Percentiles rank a stretch among this genome's conserved stretches.
These are phyloP conservation scores for Aspergillus asperescens DNA, from an alignment of 495 filamentous ascomycete species.

Conservation along the genomic window DNA sequence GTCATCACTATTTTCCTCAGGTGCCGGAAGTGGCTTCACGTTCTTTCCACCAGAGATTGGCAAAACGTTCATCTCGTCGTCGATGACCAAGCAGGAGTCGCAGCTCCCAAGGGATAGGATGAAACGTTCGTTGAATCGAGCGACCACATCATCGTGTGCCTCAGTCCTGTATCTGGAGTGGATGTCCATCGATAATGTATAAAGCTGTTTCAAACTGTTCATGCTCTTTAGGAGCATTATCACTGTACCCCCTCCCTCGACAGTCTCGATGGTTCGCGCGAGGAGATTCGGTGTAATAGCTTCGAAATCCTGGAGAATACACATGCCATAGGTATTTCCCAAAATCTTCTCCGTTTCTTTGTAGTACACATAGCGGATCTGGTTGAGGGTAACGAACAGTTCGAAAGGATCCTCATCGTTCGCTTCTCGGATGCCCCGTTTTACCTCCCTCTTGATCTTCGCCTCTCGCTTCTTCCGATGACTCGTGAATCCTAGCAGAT, in stretches of 20 bases:
- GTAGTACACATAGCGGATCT: slow-evolving; percentile 99
- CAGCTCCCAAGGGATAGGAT: slow-evolving; percentile 92
- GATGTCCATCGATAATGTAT: slow-evolving; percentile 96
- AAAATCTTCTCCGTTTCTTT: slow-evolving; percentile 99
- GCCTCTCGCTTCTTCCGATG: slow-evolving; percentile 96
- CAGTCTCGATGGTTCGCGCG: slow-evolving; percentile 92
- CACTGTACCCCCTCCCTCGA: slow-evolving; percentile 92
- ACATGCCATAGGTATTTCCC: slow-evolving; percentile 98
- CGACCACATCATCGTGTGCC: slow-evolving; percentile 90
- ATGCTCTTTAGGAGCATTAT: slow-evolving; percentile 90
- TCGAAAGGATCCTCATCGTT: slow-evolving; percentile 97
- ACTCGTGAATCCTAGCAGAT: slow-evolving; percentile 88
- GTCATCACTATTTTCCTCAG: slow-evolving; percentile 58
- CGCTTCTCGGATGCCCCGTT: slow-evolving; percentile 87
- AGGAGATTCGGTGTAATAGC: slow-evolving; percentile 95
- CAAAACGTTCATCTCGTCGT: slow-evolving; percentile 96
- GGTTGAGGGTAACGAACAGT: slow-evolving; percentile 91
- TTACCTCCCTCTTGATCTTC: slow-evolving; percentile 98
- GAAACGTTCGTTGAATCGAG: slow-evolving; percentile 97
- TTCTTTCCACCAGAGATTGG: slow-evolving; percentile 94
- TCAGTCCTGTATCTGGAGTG: slow-evolving; percentile 96
- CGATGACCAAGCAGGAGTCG: slow-evolving; percentile 89
- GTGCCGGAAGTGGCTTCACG: slow-evolving; percentile 75
- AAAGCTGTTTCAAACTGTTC: slow-evolving; percentile 95
- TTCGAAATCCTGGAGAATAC: slow-evolving; percentile 97